Evolutionary conservation across 2,329 filamentous ascomycete genomes (phyloP).

Genomic region (Fusarium equiseti): DNA sequence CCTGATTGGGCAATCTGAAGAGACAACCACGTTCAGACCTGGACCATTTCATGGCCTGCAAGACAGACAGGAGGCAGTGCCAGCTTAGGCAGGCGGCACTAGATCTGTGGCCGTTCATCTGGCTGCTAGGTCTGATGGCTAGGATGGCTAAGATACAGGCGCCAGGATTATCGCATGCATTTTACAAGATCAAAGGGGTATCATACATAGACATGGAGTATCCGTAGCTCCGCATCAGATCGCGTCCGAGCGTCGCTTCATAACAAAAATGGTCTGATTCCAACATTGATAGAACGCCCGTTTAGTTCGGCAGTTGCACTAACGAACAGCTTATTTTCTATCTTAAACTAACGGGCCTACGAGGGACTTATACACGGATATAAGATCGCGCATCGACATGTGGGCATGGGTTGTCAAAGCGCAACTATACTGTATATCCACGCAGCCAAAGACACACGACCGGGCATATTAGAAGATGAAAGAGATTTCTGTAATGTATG

Average conservation of each 20-base stretch:
- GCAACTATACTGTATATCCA: slow-evolving; percentile 12
- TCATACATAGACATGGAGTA: neutral
- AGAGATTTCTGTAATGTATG: slow-evolving; percentile 6
- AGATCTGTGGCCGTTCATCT: slow-evolving; percentile 6
- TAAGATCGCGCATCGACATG: neutral
- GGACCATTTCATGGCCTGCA: slow-evolving; percentile 13
- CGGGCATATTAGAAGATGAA: neutral
- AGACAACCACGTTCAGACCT: slow-evolving; percentile 14
- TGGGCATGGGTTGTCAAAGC: slow-evolving; percentile 22
- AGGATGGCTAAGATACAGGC: neutral
- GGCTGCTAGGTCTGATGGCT: neutral
- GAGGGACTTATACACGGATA: slow-evolving; percentile 2
- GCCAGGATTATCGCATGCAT: neutral
- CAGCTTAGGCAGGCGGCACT: slow-evolving; percentile 15
- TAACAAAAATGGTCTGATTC: slow-evolving; percentile 18
- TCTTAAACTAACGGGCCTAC: neutral
- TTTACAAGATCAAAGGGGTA: slow-evolving; percentile 1
- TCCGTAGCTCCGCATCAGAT: neutral
- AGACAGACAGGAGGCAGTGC: neutral
- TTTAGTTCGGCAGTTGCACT: slow-evolving; percentile 19
- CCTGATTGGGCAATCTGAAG: slow-evolving; percentile 23
- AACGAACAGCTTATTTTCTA: slow-evolving; percentile 13
- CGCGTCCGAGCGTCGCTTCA: slow-evolving; percentile 14
- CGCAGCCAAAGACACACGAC: neutral
- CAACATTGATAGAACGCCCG: slow-evolving; percentile 10